Base-by-base conservation (phyloP, 257 asterid species). In the Rhazya stricta region DNA sequence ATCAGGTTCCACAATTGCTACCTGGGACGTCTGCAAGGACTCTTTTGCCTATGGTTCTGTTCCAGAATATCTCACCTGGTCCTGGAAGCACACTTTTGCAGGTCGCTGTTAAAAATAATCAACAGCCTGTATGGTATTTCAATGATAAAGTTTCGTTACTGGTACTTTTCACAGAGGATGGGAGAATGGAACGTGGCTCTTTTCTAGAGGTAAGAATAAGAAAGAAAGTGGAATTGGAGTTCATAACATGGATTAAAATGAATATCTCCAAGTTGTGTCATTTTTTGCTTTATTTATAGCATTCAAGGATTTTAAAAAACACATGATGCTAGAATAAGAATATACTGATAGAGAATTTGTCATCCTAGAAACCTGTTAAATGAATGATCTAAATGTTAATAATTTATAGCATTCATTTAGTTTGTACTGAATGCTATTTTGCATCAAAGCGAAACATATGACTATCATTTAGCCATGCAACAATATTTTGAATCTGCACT, bases 101-200 rank as follows among this genome's bases (percentile, higher is more conserved):
- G 88, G 89, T 95, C 78, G 99, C 99, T 74, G 90, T 95, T 87
- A 95, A 93, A 82, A 95, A 95, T 80, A 95, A 87, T 80, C 99
- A 95, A 87, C 99, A 95, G 81, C 99, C 98, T 69, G 98, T 91
- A 6, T 92, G 96, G 96, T 95, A 95, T 81, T 95, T 91, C 88
- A 90, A 50, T 43, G 99, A 95, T 83, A 88, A 85, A 78, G 77
- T 95, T 53, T 60, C 89, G 1, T 77, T 95, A 84, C 82, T 78
- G 45, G 93, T 79, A n/a, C 78, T 95, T 57, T 91, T 91, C 61
- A 25, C 85, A 0, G 99, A 95, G 85, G 97, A 95, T 82, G 99
- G 99, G 63, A 91, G 81, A 78, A 95, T 95, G 96, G 99, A 95
- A 81, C 94, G 99, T 27, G 75, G 93, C 69, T 61, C 89, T 45